Conservation (phyloP, 805 yeast genomes). For the Blastobotrys americana region DNA sequence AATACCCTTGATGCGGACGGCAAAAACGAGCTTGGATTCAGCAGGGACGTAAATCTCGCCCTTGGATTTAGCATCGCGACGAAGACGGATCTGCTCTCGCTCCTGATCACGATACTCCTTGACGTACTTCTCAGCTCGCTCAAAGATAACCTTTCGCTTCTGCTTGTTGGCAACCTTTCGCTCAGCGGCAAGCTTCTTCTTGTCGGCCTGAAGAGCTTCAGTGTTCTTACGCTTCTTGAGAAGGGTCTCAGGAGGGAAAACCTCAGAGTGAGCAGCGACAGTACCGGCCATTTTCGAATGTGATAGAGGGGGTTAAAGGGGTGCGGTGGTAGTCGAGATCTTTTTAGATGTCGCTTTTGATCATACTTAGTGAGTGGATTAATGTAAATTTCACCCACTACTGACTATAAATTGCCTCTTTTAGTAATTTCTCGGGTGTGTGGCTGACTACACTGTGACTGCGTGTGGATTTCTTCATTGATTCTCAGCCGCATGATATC, state of each 20-base stretch:
- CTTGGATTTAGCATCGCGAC: slow-evolving; percentile 89
- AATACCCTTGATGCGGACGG: slow-evolving; percentile 98
- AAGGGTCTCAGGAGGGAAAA: slow-evolving; percentile 48
- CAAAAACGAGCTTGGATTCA: slow-evolving; percentile 90
- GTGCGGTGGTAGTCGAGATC: too few relatives aligned
- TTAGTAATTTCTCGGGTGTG: too few relatives aligned
- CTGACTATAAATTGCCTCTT: too few relatives aligned
- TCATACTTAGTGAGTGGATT: too few relatives aligned
- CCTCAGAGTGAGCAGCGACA: slow-evolving; percentile 23
- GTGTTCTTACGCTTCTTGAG: slow-evolving; percentile 54
- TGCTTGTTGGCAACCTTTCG: slow-evolving; percentile 28
- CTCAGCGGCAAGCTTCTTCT: slow-evolving; percentile 42
- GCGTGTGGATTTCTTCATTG: too few relatives aligned
- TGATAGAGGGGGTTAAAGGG: too few relatives aligned
- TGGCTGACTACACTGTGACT: too few relatives aligned
- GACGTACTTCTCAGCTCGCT: slow-evolving; percentile 95
- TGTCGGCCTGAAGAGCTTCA: slow-evolving; percentile 49
- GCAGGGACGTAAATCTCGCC: slow-evolving; percentile 92
- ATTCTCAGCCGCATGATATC: too few relatives aligned
- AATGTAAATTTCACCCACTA: too few relatives aligned
- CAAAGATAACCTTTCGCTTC: slow-evolving; percentile 53
- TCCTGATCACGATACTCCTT: slow-evolving; percentile 86
- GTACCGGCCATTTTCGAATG: slow-evolving; percentile 22
- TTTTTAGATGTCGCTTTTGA: too few relatives aligned
- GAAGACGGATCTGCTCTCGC: slow-evolving; percentile 72